phyloP scores from a whole-genome alignment of 805 yeast genomes.

The Metschnikowia drakensbergensis region DNA sequence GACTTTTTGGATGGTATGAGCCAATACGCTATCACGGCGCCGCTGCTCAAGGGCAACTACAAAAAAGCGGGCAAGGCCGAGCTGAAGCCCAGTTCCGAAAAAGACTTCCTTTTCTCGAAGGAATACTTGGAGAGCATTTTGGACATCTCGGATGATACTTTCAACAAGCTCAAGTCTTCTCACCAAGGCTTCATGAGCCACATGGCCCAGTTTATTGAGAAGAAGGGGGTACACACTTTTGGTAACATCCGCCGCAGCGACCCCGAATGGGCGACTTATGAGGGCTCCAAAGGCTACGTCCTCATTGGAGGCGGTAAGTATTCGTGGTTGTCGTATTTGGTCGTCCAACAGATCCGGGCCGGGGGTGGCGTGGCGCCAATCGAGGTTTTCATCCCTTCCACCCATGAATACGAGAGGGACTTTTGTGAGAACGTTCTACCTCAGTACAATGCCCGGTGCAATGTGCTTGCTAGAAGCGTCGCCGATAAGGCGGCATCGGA shows the following conservation, averaged over 20 bases:
- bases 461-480: slow-evolving; percentile 34
- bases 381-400: slow-evolving; percentile 46
- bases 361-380: slow-evolving; percentile 46
- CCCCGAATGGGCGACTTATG: slow-evolving; percentile 39
- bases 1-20: slow-evolving; percentile 30
- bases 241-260: slow-evolving; percentile 30
- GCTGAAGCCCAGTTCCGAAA: slow-evolving; percentile 40
- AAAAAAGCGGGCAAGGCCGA: slow-evolving; percentile 36
- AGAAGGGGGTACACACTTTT: slow-evolving; percentile 29
- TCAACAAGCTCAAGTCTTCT: slow-evolving; percentile 31
- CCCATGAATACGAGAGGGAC: slow-evolving; percentile 42
- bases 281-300: slow-evolving; percentile 38
- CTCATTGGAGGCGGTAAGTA: slow-evolving; percentile 52
- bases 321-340: slow-evolving; percentile 48
- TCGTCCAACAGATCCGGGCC: slow-evolving; percentile 44
- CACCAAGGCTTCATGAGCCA: slow-evolving; percentile 35
- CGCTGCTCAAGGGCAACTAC: slow-evolving; percentile 42
- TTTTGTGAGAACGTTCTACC: slow-evolving; percentile 47
- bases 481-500: slow-evolving; percentile 13
- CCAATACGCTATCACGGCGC: slow-evolving; percentile 33
- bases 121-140: slow-evolving; percentile 44
- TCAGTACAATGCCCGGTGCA: slow-evolving; percentile 43
- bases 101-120: slow-evolving; percentile 42
- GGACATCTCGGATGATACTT: slow-evolving; percentile 34
- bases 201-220: slow-evolving; percentile 26